Conservation (phyloP, 345 rosid species). For the Eucalyptus brandiana region DNA sequence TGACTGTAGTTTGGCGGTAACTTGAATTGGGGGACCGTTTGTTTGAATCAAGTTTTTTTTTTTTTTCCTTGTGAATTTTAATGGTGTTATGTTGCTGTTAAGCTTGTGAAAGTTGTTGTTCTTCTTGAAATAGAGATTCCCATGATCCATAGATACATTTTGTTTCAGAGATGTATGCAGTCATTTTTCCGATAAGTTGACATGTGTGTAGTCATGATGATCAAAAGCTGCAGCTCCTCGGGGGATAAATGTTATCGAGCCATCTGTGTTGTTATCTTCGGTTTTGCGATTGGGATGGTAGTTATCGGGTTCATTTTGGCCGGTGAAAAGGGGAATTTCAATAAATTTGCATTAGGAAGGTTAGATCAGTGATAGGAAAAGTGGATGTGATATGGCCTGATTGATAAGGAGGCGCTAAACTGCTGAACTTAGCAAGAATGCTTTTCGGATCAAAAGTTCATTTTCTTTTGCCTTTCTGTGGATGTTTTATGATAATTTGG, state of each 20-base stretch:
- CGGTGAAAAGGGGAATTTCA: not conserved
- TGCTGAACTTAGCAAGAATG: not conserved
- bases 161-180: not conserved
- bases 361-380: not conserved
- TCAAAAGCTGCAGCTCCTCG: not conserved
- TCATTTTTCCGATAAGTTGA: not conserved
- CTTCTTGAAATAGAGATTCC: not conserved
- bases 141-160: not conserved
- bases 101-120: not conserved
- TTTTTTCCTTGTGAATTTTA: accelerated
- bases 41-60: not conserved
- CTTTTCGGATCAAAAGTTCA: not conserved
- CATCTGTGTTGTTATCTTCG: accelerated
- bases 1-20: not conserved
- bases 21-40: not conserved
- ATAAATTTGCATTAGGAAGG: not conserved
- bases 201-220: not conserved
- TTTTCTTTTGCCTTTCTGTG: not conserved
- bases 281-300: not conserved
- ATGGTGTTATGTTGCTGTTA: not conserved
- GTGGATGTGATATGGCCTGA: not conserved
- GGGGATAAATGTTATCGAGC: not conserved
- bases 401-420: not conserved
- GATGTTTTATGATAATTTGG: not conserved
- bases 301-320: not conserved